Evolutionary conservation across 2,329 filamentous ascomycete species (phyloP), one percentile per base, ranked within the genome.

Genomic region (Allantophomopsis cytisporea): DNA sequence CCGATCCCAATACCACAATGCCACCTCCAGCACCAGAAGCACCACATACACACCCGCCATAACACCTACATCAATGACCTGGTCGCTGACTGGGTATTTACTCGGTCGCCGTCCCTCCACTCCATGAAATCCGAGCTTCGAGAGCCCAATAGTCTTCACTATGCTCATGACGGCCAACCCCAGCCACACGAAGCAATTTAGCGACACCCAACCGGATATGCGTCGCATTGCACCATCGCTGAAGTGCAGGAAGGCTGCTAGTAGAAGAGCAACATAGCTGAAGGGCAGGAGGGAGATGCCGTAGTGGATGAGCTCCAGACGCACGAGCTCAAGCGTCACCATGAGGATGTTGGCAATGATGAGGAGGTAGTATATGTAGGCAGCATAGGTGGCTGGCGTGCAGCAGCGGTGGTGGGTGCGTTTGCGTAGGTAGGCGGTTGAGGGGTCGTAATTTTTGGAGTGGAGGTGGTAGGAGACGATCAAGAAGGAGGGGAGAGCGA

Each of bases 211-310:
- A 2, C 46, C 47, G 7, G 41, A 30, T 7, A 53, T 39, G 17
- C 47, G 44, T 7, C 43, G 46, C 28, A 40, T 23, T 8, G 49
- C 5, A 10, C 52, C 51, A n/a, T 47, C 32, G n/a, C 45, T 50
- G 32, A 42, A 47, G 33, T 53, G 48, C 13, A 58, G n/a, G 2
- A 43, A 18, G 2, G 36, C 41, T 10, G 47, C 56, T 2, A 50
- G 31, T 3, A 59, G n/a, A 2, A 58, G 32, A 2, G 54, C 53
- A 8, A 51, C 49, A 40, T 54, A 58, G 7, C 43, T 45, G 40
- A 60, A 59, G 10, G 57, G 56, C n/a, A 58, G 28, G 6, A 60
- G 45, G 0, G 50, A 52, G 39, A 60, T 53, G 1, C 55, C 54
- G 36, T 53, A 50, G 39, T 54, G 39, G 4, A 58, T 43, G 5